phyloP scores from a whole-genome alignment of 495 filamentous ascomycete species.

The Daldinia vernicosa region DNA sequence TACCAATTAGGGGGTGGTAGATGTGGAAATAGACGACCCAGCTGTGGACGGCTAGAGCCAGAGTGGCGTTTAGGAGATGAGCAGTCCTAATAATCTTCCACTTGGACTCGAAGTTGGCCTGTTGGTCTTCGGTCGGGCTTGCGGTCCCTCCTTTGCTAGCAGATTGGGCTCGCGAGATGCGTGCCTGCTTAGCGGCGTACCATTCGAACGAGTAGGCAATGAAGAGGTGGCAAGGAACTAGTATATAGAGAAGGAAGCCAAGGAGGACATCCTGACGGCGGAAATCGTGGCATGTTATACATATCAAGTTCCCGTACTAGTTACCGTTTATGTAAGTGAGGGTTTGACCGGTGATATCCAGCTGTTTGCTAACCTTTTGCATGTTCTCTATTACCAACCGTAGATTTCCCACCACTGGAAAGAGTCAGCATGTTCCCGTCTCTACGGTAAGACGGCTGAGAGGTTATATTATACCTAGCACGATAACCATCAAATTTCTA shows the following conservation, averaged over 20 bases:
- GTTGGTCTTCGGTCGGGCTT: slow-evolving; percentile 64
- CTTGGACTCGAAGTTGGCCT: slow-evolving; percentile 69
- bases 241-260: slow-evolving; percentile 77
- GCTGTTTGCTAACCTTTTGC: slow-evolving; percentile 73
- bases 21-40: slow-evolving; percentile 87
- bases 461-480: slow-evolving; percentile 73
- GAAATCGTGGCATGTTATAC: slow-evolving; percentile 89
- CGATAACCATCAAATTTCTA: slow-evolving; percentile 94
- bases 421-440: slow-evolving; percentile 9
- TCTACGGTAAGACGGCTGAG: background rate
- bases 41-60: slow-evolving; percentile 83
- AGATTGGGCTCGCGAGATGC: slow-evolving; percentile 66
- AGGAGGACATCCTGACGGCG: slow-evolving; percentile 78
- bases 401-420: slow-evolving; percentile 85
- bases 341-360: slow-evolving; percentile 11
- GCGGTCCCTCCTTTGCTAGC: slow-evolving; percentile 63
- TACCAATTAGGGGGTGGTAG: slow-evolving; percentile 92
- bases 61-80: slow-evolving; percentile 82
- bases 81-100: slow-evolving; percentile 81
- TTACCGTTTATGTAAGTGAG: slow-evolving; percentile 38
- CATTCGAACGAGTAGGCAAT: slow-evolving; percentile 88
- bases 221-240: slow-evolving; percentile 89
- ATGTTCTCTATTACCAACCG: slow-evolving; percentile 96
- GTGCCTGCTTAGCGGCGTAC: slow-evolving; percentile 78
- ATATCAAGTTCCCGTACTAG: slow-evolving; percentile 96